Percentiles rank a stretch among this genome's conserved stretches.
phyloP scores from a whole-genome alignment of 2,329 filamentous ascomycete genomes.

The Calonectria multiphialidica region DNA sequence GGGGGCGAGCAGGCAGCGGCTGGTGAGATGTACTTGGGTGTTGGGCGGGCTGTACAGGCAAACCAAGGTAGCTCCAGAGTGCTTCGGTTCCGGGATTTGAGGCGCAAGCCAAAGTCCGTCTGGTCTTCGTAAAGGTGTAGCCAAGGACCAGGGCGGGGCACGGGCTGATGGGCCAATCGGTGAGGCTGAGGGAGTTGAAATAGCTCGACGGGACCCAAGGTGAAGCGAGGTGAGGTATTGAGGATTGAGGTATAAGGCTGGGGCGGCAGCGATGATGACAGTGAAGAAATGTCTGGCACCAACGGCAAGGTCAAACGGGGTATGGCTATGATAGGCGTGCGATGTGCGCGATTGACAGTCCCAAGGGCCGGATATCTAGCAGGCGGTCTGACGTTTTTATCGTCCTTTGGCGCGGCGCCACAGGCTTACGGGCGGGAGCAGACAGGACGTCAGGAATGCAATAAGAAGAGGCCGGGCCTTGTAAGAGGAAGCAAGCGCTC shows the following conservation, averaged over 20 bases:
- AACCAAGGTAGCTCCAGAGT: slow-evolving; percentile 7
- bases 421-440: slow-evolving; percentile 29
- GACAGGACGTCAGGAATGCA: slow-evolving; percentile 18
- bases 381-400: slow-evolving; percentile 44
- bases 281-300: neutral
- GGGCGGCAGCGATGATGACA: slow-evolving; percentile 10
- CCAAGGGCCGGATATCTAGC: slow-evolving; percentile 19
- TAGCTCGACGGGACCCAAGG: neutral
- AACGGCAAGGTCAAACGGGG: too few species aligned
- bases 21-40: slow-evolving; percentile 4
- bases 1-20: neutral
- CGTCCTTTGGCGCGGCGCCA: slow-evolving; percentile 36
- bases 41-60: neutral
- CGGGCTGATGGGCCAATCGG: slow-evolving; percentile 11
- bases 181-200: slow-evolving; percentile 16
- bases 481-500: slow-evolving; percentile 10
- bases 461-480: neutral
- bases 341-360: slow-evolving; percentile 18
- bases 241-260: neutral
- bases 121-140: slow-evolving; percentile 3
- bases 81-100: slow-evolving; percentile 5
- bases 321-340: slow-evolving; percentile 28
- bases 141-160: slow-evolving; percentile 15
- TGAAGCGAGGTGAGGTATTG: slow-evolving; percentile 6
- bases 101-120: slow-evolving; percentile 14